Evolutionary conservation across 1,284 basidiomycete species (phyloP).

Genomic region (Thelephora terrestris): DNA sequence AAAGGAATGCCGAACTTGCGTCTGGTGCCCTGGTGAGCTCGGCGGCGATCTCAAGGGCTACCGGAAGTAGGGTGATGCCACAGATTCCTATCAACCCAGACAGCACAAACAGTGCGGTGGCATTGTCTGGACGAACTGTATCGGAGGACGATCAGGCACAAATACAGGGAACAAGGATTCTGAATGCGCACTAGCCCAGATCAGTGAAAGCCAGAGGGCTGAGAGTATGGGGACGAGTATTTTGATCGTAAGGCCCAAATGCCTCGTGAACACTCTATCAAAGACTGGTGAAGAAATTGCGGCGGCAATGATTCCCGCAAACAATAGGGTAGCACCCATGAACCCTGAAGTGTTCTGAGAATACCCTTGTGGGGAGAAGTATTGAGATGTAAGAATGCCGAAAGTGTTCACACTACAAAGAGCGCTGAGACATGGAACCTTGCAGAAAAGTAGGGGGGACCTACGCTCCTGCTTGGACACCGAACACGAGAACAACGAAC

Average conservation of each 20-base stretch:
- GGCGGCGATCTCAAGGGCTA: constrained; percentile 63
- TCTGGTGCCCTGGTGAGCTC: constrained; percentile 72
- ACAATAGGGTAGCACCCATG: constrained; percentile 56
- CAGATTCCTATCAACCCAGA: constrained; percentile 57
- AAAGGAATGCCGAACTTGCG: constrained; percentile 61
- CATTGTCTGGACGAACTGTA: constrained; percentile 50
- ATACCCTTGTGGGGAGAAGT: constrained; percentile 66
- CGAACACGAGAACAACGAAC: constrained; percentile 50
- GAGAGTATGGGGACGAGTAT: constrained; percentile 50
- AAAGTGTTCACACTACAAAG: constrained; percentile 33
- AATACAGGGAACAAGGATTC: not conserved
- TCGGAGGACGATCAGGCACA: not conserved
- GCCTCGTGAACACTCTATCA: constrained; percentile 66
- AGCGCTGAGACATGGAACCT: not conserved
- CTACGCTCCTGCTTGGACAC: constrained; percentile 52
- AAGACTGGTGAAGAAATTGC: constrained; percentile 60
- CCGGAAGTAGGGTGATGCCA: constrained; percentile 59
- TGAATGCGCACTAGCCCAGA: constrained; percentile 57
- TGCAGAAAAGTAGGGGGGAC: constrained; percentile 16
- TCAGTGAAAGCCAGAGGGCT: constrained; percentile 55
- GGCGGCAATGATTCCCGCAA: constrained; percentile 60
- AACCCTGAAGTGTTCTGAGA: constrained; percentile 51
- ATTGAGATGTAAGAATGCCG: constrained; percentile 53
- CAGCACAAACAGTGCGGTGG: constrained; percentile 49
- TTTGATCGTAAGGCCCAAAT: constrained; percentile 50